A percentile compares a stretch with the other conserved stretches of the same genome.
Evolutionary conservation across 139 green algal species (phyloP).

Genomic region (Nannochloris sp.): DNA sequence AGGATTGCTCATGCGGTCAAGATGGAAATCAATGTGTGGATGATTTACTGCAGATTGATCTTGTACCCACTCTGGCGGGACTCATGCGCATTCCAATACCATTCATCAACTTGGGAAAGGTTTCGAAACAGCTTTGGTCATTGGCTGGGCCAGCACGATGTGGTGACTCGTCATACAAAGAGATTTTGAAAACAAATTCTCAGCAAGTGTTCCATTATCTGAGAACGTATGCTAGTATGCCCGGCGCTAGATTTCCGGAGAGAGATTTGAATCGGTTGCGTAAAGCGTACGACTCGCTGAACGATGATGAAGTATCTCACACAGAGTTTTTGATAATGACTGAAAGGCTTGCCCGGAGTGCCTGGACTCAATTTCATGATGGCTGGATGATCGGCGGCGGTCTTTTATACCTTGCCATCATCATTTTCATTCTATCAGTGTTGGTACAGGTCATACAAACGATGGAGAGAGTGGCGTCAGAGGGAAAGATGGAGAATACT

Average conservation of each 20-base stretch:
- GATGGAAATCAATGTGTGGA: constrained; percentile 24
- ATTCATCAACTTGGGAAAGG: constrained; percentile 66
- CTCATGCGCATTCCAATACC: constrained; percentile 77
- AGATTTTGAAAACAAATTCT: constrained; percentile 3
- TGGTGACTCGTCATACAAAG: constrained; percentile 5
- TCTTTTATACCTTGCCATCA: constrained; percentile 22
- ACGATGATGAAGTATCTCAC: neutral
- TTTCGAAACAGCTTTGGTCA: constrained; percentile 49
- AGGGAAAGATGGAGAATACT: neutral
- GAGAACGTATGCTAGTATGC: constrained; percentile 40
- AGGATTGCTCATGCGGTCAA: constrained; percentile 20
- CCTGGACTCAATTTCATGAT: constrained; percentile 67
- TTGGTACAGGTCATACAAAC: no score
- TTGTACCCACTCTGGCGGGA: constrained; percentile 68
- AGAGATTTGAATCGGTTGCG: constrained; percentile 16
- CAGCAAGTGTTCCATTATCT: constrained; percentile 64
- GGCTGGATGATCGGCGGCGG: constrained; percentile 43
- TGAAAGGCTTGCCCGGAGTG: constrained; percentile 40
- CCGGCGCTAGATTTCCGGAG: constrained; percentile 27
- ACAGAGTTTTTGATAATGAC: constrained; percentile 31
- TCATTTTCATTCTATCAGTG: constrained; percentile 28
- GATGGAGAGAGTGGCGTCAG: no score
- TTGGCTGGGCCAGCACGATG: constrained; percentile 14
- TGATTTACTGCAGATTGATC: constrained; percentile 69
- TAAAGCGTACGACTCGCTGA: constrained; percentile 14